Evolutionary conservation across 805 yeast species (phyloP).

Genomic region (Wickerhamomyces chambardii): DNA sequence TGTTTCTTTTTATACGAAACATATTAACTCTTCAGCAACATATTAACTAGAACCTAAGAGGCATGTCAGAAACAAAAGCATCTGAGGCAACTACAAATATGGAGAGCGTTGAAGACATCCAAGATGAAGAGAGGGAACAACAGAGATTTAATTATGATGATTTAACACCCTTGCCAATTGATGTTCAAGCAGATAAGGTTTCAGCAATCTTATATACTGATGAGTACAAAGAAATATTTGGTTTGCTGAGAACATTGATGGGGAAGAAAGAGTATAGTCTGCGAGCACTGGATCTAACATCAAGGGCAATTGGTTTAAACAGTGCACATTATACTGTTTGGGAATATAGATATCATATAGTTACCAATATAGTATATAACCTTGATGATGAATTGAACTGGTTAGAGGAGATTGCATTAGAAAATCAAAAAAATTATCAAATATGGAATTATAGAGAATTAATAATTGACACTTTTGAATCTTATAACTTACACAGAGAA

Average conservation of each 20-base stretch:
- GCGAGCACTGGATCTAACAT: constrained; percentile 64
- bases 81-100: neutral
- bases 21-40: too few species aligned
- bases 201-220: constrained; percentile 66
- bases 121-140: neutral
- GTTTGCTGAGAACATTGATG: constrained; percentile 52
- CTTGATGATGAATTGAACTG: constrained; percentile 56
- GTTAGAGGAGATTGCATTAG: constrained; percentile 69
- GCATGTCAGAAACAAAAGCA: too few species aligned
- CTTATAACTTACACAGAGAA: constrained; percentile 45
- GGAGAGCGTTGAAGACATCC: neutral
- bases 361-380: constrained; percentile 27
- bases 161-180: constrained; percentile 30
- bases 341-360: constrained; percentile 56
- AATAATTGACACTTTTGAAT: constrained; percentile 30
- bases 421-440: constrained; percentile 86
- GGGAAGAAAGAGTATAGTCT: constrained; percentile 50
- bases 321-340: constrained; percentile 93
- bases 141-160: constrained; percentile 21
- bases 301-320: constrained; percentile 49
- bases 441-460: constrained; percentile 92
- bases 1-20: too few species aligned
- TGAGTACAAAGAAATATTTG: constrained; percentile 58
- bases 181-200: constrained; percentile 35
- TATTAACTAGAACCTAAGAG: too few species aligned